phyloP scores from a whole-genome alignment of 768 basidiomycete genomes.

The Lactarius psammicola region DNA sequence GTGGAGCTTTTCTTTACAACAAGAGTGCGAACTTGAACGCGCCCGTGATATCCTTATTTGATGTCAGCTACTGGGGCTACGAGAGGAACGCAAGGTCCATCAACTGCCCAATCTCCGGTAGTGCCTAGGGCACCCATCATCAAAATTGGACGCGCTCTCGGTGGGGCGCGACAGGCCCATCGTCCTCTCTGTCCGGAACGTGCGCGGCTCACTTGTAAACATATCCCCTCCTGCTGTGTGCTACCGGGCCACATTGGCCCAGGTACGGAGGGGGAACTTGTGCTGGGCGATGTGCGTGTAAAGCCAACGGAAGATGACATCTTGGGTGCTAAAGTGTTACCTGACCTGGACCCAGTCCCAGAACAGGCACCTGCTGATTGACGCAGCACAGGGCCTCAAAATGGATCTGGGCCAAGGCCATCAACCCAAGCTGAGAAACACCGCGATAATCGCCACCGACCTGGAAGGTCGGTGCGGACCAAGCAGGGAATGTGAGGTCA shows the following conservation, averaged over 20 bases:
- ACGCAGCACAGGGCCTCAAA: background rate
- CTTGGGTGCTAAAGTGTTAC: conserved; percentile 27
- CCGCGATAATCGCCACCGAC: conserved; percentile 51
- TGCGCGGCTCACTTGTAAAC: conserved; percentile 51
- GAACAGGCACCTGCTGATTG: conserved; percentile 53
- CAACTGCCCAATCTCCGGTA: conserved; percentile 55
- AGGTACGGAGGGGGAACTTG: conserved; percentile 26
- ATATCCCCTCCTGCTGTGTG: conserved; percentile 52
- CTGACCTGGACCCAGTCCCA: conserved; percentile 34
- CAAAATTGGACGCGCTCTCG: background rate
- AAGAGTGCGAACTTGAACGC: background rate
- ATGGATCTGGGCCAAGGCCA: conserved; percentile 29
- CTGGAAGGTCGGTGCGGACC: conserved; percentile 53
- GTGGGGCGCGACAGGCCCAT: background rate
- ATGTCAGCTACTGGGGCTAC: background rate
- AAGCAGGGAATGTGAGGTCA: conserved; percentile 63
- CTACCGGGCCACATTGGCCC: conserved; percentile 40
- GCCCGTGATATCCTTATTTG: background rate
- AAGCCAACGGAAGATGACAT: conserved; percentile 20
- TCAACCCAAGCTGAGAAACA: conserved; percentile 54
- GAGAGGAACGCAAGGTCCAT: conserved; percentile 47
- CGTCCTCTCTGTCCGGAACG: background rate
- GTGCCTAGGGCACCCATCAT: conserved; percentile 37
- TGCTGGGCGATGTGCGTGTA: conserved; percentile 7
- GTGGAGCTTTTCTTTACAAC: background rate